Evolutionary conservation across 2,329 filamentous ascomycete genomes (phyloP), one percentile per base, ranked within the genome.

Genomic region (Exophiala sp.): DNA sequence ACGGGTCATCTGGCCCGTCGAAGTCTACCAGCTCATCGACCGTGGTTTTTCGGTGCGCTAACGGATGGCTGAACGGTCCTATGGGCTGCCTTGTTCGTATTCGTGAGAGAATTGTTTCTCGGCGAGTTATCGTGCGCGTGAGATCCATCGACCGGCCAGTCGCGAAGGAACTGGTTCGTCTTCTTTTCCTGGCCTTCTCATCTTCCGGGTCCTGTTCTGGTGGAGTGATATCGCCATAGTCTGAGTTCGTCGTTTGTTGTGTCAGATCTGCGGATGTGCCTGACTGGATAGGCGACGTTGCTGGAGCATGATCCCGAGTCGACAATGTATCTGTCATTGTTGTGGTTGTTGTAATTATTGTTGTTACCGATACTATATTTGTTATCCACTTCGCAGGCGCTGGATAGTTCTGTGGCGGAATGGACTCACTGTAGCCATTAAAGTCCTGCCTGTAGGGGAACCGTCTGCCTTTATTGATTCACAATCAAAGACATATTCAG

Each of bases 1-100:
- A 64, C 1, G 88, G 88, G 61, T 95, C 88, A 55, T 42, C 27
- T 1, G 41, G 35, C 10, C 43, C 42, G 21, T 45, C 48, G 11
- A 50, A 50, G 18, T 50, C 77, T 16, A 80, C 77, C 2, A 80
- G 21, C 9, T 41, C 38, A 2, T 46, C 43, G 13, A 39, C 32
- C 11, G 43, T 46, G 9, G 43, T 46, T 22, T 39, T 39, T 14
- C 39, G 32, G 14, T 46, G 19, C 18, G 11, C 34, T 13, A 46
- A 13, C 18, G 43, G 43, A n/a, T 46, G 43, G n/a, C n/a, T 38
- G 24, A 46, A 46, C 7, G 19, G 18, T 6, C 32, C 43, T 9
- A 46, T 39, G 34, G 34, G 32, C 3, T 18, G 43, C 19, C 43
- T 24, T 9, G 43, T 38, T 13, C 43, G 32, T 11, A 46, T 46